phyloP scores from a whole-genome alignment of 1,139 yeast genomes.

The Sugiyamaella japonica region DNA sequence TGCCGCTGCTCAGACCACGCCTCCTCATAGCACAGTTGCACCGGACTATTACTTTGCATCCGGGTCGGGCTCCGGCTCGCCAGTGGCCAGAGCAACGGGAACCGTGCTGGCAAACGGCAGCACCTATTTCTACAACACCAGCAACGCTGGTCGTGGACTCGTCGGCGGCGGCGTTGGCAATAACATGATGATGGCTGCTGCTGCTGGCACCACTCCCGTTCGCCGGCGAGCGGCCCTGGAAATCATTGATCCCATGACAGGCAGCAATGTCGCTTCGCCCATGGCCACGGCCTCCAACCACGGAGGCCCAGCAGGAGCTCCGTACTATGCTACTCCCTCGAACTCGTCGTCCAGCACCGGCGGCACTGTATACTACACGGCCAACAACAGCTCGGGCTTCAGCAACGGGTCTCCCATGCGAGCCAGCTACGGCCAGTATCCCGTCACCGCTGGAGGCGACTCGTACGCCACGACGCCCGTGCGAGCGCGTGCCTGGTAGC shows the following conservation, averaged over 20 bases:
- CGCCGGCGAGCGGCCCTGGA: slow-evolving; percentile 53
- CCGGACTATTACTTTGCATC: slow-evolving; percentile 26
- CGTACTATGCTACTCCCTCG: not conserved
- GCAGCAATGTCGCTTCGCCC: slow-evolving; percentile 61
- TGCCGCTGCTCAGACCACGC: slow-evolving; percentile 22
- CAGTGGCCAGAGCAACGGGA: slow-evolving; percentile 5
- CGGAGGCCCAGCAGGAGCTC: slow-evolving; percentile 1
- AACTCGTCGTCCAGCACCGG: not conserved
- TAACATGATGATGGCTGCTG: not conserved
- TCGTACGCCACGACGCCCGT: slow-evolving; percentile 10
- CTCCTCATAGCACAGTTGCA: slow-evolving; percentile 21
- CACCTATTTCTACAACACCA: not conserved
- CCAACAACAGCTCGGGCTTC: slow-evolving; percentile 1
- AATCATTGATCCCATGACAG: slow-evolving; percentile 70
- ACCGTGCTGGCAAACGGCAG: slow-evolving; percentile 3
- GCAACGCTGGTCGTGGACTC: not conserved
- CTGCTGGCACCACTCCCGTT: slow-evolving; percentile 37
- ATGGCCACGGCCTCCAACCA: not conserved
- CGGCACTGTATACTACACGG: slow-evolving; percentile 10
- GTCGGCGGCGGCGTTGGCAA: slow-evolving; percentile 1
- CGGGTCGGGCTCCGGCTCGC: slow-evolving; percentile 19
- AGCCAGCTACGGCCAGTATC: slow-evolving; percentile 8
- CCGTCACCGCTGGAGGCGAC: slow-evolving; percentile 11
- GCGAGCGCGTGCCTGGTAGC: slow-evolving; percentile 15
- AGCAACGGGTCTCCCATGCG: slow-evolving; percentile 15